Evolutionary conservation across 2,329 filamentous ascomycete genomes (phyloP).

Genomic region (Shiraia bambusicola): DNA sequence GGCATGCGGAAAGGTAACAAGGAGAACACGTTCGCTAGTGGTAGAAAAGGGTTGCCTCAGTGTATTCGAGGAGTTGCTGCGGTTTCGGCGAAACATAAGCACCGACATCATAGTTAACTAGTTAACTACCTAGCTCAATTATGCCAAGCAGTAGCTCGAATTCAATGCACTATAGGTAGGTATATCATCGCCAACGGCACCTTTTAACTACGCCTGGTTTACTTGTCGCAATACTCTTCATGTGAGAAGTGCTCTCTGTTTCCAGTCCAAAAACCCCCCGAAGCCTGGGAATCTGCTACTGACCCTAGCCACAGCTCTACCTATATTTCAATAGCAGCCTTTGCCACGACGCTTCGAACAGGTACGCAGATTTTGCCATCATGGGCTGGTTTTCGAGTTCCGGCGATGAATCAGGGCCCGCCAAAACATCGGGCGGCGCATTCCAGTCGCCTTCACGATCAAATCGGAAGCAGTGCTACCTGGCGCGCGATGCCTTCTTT

Average conservation of each 20-base stretch:
- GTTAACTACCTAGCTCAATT: too few species aligned
- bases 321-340: slow-evolving; percentile 6
- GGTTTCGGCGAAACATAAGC: slow-evolving; percentile 19
- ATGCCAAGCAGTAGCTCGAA: slow-evolving; percentile 23
- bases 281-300: background rate
- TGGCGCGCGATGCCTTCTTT: slow-evolving; percentile 85
- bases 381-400: slow-evolving; percentile 58
- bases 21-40: slow-evolving; percentile 1
- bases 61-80: slow-evolving; percentile 11
- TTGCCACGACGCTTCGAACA: slow-evolving; percentile 10
- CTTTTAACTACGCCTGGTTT: background rate
- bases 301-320: slow-evolving; percentile 9
- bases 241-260: background rate
- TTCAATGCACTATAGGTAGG: slow-evolving; percentile 10
- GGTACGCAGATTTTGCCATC: slow-evolving; percentile 18
- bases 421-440: slow-evolving; percentile 52
- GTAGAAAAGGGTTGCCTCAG: slow-evolving; percentile 19
- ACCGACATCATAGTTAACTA: slow-evolving; percentile 27
- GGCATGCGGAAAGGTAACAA: slow-evolving; percentile 17
- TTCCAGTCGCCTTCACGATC: slow-evolving; percentile 80
- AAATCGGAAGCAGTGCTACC: slow-evolving; percentile 84
- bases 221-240: background rate
- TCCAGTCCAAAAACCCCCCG: background rate
- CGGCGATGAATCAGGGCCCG: slow-evolving; percentile 36
- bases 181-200: slow-evolving; percentile 1